These are phyloP conservation scores for Lactuca sativa DNA, from an alignment of 129 eudicot genomes.

Conservation along the genomic window DNA sequence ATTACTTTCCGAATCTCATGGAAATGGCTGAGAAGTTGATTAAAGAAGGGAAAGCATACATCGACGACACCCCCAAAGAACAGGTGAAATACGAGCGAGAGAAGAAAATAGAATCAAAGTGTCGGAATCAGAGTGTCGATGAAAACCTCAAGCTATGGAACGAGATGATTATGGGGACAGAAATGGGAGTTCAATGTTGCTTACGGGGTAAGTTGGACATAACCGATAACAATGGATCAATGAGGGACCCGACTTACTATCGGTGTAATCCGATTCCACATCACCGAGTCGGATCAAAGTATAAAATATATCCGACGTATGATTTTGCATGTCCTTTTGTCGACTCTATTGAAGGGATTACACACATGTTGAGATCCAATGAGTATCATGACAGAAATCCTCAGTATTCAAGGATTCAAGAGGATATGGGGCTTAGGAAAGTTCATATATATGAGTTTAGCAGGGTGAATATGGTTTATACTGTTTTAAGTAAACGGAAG, in stretches of 20 bases:
- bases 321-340: constrained; percentile 95
- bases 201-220: constrained; percentile 79
- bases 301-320: constrained; percentile 84
- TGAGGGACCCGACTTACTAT: constrained; percentile 88
- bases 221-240: constrained; percentile 81
- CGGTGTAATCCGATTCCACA: constrained; percentile 84
- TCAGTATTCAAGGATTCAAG: constrained; percentile 78
- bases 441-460: constrained; percentile 86
- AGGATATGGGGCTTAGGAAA: constrained; percentile 75
- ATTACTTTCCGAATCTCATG: too few relatives aligned
- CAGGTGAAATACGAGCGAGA: too few relatives aligned
- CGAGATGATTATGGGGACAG: constrained; percentile 86
- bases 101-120: too few relatives aligned
- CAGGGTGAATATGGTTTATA: constrained; percentile 81
- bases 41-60: too few relatives aligned
- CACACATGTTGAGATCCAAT: constrained; percentile 88
- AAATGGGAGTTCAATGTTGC: constrained; percentile 74
- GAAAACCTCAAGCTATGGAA: constrained; percentile 74
- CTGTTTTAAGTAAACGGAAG: constrained; percentile 90
- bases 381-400: constrained; percentile 96
- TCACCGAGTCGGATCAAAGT: constrained; percentile 75
- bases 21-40: too few relatives aligned
- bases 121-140: too few relatives aligned
- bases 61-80: too few relatives aligned
- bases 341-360: constrained; percentile 79